phyloP scores from a whole-genome alignment of 441 rosid species.

The Populus hybrid region DNA sequence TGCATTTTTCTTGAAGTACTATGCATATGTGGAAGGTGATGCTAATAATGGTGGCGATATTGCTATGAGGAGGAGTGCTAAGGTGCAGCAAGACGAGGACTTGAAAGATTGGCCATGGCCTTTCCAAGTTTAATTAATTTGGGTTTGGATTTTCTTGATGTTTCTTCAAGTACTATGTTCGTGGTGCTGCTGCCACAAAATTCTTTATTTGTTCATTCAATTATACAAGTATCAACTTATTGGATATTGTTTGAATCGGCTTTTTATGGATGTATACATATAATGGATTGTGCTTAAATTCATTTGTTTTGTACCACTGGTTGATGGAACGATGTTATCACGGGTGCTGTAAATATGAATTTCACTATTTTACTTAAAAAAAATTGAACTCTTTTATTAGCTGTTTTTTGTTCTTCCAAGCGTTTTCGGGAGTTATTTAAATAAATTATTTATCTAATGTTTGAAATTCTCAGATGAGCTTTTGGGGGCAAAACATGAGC shows the following conservation, averaged over 20 bases:
- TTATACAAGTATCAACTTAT: neutral
- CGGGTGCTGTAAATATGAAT: neutral
- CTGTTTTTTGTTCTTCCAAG: neutral
- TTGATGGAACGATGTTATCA: neutral
- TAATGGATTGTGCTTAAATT: neutral
- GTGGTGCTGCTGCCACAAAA: neutral
- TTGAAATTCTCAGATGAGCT: too few relatives aligned
- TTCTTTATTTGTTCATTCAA: neutral
- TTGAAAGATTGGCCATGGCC: conserved; percentile 88
- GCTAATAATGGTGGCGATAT: conserved; percentile 9
- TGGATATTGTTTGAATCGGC: neutral
- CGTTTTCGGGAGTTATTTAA: neutral
- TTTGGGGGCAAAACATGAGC: too few relatives aligned
- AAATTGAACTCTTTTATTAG: too few relatives aligned
- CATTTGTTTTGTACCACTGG: neutral
- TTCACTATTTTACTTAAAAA: neutral
- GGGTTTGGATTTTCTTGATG: neutral
- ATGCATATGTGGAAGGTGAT: conserved; percentile 49
- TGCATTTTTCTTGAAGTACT: conserved; percentile 78
- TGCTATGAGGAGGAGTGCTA: conserved; percentile 34
- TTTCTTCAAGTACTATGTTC: neutral
- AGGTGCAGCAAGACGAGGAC: conserved; percentile 61
- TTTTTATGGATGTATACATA: neutral
- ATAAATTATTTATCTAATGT: too few relatives aligned
- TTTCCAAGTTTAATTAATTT: conserved; percentile 51